These are phyloP conservation scores for Boletus subcaerulescens DNA, from an alignment of 768 basidiomycete genomes.

Conservation along the genomic window DNA sequence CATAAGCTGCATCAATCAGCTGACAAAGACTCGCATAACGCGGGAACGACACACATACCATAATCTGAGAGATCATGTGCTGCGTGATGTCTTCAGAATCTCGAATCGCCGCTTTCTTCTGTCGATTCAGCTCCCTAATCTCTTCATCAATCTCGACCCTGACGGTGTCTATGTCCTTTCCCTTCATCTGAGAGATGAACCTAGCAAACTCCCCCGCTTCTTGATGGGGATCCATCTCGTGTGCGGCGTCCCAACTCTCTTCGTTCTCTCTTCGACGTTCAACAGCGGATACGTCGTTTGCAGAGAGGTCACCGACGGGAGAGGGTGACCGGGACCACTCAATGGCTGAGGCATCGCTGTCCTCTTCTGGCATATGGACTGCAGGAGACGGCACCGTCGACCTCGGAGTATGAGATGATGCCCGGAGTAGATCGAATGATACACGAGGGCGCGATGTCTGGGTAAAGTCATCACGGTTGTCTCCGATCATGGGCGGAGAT, in stretches of 20 bases:
- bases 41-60: constrained; percentile 40
- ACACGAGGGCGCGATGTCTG: background rate
- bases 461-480: constrained; percentile 6
- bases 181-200: constrained; percentile 89
- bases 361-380: constrained; percentile 9
- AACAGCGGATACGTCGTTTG: constrained; percentile 8
- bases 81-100: constrained; percentile 95
- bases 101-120: constrained; percentile 84
- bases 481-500: constrained; percentile 14
- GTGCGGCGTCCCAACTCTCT: constrained; percentile 76
- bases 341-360: constrained; percentile 24
- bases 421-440: constrained; percentile 2
- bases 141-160: constrained; percentile 90
- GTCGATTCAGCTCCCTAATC: constrained; percentile 74
- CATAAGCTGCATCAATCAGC: constrained; percentile 58
- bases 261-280: constrained; percentile 26
- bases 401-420: constrained; percentile 10
- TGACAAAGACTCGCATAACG: background rate
- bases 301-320: constrained; percentile 15
- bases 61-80: constrained; percentile 88
- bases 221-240: constrained; percentile 76
- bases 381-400: background rate
- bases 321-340: constrained; percentile 43
- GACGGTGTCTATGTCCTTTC: constrained; percentile 76
- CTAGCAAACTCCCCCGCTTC: constrained; percentile 90